phyloP scores from a whole-genome alignment of 768 basidiomycete species.

The Suillus sp. region DNA sequence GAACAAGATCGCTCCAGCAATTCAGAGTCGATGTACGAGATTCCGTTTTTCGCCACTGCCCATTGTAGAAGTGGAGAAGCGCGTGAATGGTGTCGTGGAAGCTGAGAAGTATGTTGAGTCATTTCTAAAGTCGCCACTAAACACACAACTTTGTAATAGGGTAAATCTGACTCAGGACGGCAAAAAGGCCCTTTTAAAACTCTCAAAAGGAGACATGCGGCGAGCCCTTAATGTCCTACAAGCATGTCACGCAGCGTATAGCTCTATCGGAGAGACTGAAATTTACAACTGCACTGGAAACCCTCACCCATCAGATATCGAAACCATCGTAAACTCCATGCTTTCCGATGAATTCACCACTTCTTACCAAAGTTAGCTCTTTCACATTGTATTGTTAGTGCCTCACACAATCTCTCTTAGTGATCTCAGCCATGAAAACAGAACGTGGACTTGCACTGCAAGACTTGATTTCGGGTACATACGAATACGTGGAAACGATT shows the following conservation, averaged over 20 bases:
- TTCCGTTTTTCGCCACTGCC: conserved; percentile 97
- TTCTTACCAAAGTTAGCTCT: conserved; percentile 70
- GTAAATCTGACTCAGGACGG: conserved; percentile 88
- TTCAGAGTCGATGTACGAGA: conserved; percentile 97
- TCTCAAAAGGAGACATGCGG: conserved; percentile 98
- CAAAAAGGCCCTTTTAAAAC: conserved; percentile 83
- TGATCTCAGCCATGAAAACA: conserved; percentile 83
- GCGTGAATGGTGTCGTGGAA: conserved; percentile 76
- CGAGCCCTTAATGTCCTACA: conserved; percentile 94
- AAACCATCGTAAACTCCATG: conserved; percentile 93
- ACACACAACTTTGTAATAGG: conserved; percentile 42
- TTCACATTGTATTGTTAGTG: not conserved
- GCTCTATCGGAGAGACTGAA: conserved; percentile 82
- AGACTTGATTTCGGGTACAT: conserved; percentile 89
- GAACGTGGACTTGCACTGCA: conserved; percentile 94
- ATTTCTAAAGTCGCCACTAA: not conserved
- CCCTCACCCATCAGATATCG: conserved; percentile 94
- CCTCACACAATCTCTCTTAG: conserved; percentile 40
- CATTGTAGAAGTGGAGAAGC: conserved; percentile 79
- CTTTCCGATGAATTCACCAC: conserved; percentile 94
- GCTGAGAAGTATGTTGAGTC: conserved; percentile 68
- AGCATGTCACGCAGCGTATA: conserved; percentile 97
- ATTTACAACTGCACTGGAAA: conserved; percentile 97
- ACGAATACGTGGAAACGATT: conserved; percentile 85
- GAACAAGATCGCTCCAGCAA: conserved; percentile 98